Conservation (phyloP, 768 basidiomycete genomes). For the Boletus sensibilis region DNA sequence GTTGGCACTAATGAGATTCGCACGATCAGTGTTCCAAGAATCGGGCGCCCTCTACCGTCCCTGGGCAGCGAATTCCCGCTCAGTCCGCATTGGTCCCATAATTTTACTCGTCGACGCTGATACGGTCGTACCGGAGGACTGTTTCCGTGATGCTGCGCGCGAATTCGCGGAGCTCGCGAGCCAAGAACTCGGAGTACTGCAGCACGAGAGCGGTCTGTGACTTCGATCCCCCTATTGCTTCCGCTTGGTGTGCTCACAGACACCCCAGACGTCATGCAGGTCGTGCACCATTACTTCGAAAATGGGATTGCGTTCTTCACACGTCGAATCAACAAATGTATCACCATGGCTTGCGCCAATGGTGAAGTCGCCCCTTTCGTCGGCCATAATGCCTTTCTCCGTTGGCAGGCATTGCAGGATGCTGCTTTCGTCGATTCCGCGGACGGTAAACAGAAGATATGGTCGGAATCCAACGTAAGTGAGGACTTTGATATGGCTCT, state of each 20-base stretch:
- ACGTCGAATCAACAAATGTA: conserved; percentile 78
- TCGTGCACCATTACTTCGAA: conserved; percentile 87
- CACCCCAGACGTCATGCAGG: conserved; percentile 80
- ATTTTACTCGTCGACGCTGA: conserved; percentile 86
- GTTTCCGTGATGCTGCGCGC: conserved; percentile 85
- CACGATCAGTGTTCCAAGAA: conserved; percentile 46
- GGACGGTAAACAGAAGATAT: conserved; percentile 64
- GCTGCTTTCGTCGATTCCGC: conserved; percentile 64
- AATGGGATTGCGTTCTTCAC: conserved; percentile 90
- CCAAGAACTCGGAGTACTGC: conserved; percentile 72
- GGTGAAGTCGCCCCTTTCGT: conserved; percentile 79
- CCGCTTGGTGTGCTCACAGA: conserved; percentile 4
- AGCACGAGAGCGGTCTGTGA: conserved; percentile 79
- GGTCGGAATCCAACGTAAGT: conserved; percentile 66
- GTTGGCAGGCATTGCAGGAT: conserved; percentile 89
- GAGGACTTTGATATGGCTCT: conserved; percentile 73
- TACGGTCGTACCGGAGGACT: conserved; percentile 88
- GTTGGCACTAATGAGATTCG: conserved; percentile 41
- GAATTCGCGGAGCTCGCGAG: conserved; percentile 76
- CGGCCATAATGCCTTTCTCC: conserved; percentile 85
- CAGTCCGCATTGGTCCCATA: conserved; percentile 72
- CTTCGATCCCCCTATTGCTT: conserved; percentile 23
- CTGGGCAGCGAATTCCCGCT: conserved; percentile 74
- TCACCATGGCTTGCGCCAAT: conserved; percentile 77
- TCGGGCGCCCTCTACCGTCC: conserved; percentile 60